Conservation (phyloP, 495 filamentous ascomycete genomes). For the Neurospora tetrasperma region DNA sequence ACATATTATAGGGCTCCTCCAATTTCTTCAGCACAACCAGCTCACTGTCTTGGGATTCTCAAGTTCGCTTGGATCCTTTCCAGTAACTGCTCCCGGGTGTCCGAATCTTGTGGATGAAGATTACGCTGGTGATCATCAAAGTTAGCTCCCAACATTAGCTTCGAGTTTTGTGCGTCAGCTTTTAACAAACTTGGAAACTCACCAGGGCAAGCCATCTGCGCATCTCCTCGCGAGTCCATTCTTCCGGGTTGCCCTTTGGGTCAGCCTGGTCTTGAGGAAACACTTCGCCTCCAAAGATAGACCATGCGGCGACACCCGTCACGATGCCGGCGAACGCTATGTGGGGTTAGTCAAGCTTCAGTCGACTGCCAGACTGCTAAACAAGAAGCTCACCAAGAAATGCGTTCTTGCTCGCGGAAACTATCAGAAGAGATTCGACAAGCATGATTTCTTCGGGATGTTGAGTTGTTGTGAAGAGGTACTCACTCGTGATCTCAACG, state of each 20-base stretch:
- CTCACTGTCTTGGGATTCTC: conserved; percentile 33
- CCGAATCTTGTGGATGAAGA: conserved; percentile 53
- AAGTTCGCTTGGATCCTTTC: conserved; percentile 75
- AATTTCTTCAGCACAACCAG: background rate
- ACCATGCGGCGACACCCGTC: conserved; percentile 69
- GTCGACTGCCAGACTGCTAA: background rate
- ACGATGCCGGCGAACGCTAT: conserved; percentile 72
- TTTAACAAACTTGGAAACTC: conserved; percentile 22
- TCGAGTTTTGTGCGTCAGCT: background rate
- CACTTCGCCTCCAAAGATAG: conserved; percentile 73
- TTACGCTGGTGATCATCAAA: conserved; percentile 46
- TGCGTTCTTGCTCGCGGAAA: conserved; percentile 24
- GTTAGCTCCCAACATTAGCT: background rate
- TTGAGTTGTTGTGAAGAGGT: background rate
- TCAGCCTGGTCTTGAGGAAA: conserved; percentile 56
- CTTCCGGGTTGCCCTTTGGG: conserved; percentile 69
- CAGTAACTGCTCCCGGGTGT: conserved; percentile 65
- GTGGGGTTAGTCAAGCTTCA: conserved; percentile 4
- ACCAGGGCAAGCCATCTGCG: conserved; percentile 67
- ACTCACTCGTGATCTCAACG: conserved; percentile 67
- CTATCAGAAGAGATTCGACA: background rate
- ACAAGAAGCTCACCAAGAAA: conserved; percentile 41
- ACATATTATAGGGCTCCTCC: background rate
- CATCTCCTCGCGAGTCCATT: conserved; percentile 64
- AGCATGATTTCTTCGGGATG: conserved; percentile 7